These are phyloP conservation scores for Vararia minispora DNA, from an alignment of 768 basidiomycete genomes.

Conservation along the genomic window DNA sequence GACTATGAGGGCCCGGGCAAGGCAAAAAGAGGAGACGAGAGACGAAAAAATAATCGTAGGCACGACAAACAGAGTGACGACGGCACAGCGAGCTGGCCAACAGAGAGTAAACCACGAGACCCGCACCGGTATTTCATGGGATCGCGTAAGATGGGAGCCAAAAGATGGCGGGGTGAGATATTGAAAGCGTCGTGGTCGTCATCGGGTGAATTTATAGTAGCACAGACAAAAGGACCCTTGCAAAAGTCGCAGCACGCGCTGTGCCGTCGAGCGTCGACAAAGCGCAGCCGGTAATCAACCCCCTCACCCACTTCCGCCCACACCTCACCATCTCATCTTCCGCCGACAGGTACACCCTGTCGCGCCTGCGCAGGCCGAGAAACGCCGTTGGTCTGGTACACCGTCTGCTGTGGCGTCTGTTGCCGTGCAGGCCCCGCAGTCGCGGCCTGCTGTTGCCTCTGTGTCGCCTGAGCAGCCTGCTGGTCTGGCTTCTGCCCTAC, in stretches of 20 bases:
- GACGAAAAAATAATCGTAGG: too few species aligned
- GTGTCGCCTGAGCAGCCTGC: slow-evolving; percentile 26
- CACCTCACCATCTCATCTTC: slow-evolving; percentile 9
- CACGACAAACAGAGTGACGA: too few species aligned
- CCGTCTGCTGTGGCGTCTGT: slow-evolving; percentile 18
- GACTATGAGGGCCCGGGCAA: too few species aligned
- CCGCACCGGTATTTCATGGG: too few species aligned
- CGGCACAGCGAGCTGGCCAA: too few species aligned
- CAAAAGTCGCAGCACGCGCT: background rate
- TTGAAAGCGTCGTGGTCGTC: background rate
- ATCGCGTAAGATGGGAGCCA: too few species aligned
- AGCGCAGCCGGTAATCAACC: background rate
- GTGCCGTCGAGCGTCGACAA: background rate
- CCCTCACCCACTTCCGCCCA: background rate
- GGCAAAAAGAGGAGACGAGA: too few species aligned
- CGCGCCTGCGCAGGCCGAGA: slow-evolving; percentile 14
- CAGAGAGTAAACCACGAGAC: too few species aligned
- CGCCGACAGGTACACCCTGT: slow-evolving; percentile 17
- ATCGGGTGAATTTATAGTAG: background rate
- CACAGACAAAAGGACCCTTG: background rate
- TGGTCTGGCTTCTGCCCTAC: slow-evolving; percentile 30
- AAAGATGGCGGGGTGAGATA: too few species aligned
- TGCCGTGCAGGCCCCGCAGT: slow-evolving; percentile 13
- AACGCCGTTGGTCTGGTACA: slow-evolving; percentile 20
- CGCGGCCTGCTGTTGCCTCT: slow-evolving; percentile 20